Base-by-base conservation (phyloP, 2,329 filamentous ascomycete genomes). In the Botrytis cinerea region DNA sequence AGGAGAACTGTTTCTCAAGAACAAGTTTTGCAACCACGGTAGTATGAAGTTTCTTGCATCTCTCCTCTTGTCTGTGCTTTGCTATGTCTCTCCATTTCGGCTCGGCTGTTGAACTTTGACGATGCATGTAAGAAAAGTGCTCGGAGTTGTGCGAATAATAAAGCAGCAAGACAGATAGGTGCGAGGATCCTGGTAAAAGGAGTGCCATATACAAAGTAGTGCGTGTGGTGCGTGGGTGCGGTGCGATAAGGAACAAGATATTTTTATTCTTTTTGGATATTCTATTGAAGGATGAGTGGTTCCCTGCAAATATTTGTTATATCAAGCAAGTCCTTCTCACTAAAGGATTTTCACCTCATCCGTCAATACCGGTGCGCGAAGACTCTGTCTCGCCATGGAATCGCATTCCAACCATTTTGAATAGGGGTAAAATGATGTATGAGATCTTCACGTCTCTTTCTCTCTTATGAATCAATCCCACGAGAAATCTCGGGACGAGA, bases 91-190 rank as follows among this genome's bases (percentile, higher is more conserved):
- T 63, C 7, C 14, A 45, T 45, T 45, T 63, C n/a, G 38, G 40
- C 40, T 63, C n/a, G 40, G 40, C 20, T 45, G 61, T 63, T 63
- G 61, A 45, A 63, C 16, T 63, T 45, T 54, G 51, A 54, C 8
- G 60, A 45, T 63, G n/a, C 25, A 63, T 28, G 25, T 32, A 45
- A 43, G 35, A 43, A 62, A 43, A 40, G 38, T n/a, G 38, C n/a
- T 62, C 38, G 60, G 60, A 43, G 60, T 62, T 62, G 38, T 62
- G 40, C 25, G 60, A 28, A 43, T 45, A 25, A 57, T 57, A 66
- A 66, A 66, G 63, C 63, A 48, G 63, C 63, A 48, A 66, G 35
- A 38, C n/a, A n/a, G 63, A 67, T 22, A 46, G 48, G 28, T 38
- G 20, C 38, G 61, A 63, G 61, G 18, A 63, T 45, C 40, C 61